These are phyloP conservation scores for Blepharisma stoltei DNA, from an alignment of 73 alveolate species.

Conservation along the genomic window DNA sequence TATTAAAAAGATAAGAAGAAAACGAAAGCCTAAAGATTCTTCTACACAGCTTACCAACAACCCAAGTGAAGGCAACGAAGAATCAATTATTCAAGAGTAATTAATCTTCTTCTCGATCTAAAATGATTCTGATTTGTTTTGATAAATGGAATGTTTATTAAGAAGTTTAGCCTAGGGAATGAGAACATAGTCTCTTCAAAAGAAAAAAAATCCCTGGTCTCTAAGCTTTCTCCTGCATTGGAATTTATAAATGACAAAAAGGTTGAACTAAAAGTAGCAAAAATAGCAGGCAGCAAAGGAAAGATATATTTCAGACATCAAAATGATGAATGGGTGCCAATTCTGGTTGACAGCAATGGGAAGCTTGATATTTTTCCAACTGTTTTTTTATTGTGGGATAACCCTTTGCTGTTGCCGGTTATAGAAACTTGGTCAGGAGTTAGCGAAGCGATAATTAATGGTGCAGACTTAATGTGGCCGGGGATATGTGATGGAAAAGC, in stretches of 20 bases:
- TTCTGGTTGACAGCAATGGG: not conserved
- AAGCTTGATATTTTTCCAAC: not conserved
- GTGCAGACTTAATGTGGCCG: constrained; percentile 27
- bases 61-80: too few relatives aligned
- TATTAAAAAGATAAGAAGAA: too few relatives aligned
- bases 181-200: constrained; percentile 25
- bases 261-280: not conserved
- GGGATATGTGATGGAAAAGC: not conserved
- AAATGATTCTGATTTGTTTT: too few relatives aligned
- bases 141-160: not conserved
- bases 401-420: not conserved
- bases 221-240: not conserved
- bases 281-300: not conserved
- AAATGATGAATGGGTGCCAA: not conserved
- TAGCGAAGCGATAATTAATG: not conserved
- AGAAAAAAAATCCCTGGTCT: not conserved
- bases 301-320: not conserved
- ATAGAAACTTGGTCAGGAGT: constrained; percentile 5
- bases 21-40: too few relatives aligned
- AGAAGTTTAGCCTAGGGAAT: constrained; percentile 2
- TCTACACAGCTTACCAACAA: too few relatives aligned
- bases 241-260: not conserved
- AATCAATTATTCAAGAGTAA: too few relatives aligned
- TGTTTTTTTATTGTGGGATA: not conserved
- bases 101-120: too few relatives aligned